phyloP scores from a whole-genome alignment of 2,329 filamentous ascomycete species.

The Fusarium pseudoanthophilum region DNA sequence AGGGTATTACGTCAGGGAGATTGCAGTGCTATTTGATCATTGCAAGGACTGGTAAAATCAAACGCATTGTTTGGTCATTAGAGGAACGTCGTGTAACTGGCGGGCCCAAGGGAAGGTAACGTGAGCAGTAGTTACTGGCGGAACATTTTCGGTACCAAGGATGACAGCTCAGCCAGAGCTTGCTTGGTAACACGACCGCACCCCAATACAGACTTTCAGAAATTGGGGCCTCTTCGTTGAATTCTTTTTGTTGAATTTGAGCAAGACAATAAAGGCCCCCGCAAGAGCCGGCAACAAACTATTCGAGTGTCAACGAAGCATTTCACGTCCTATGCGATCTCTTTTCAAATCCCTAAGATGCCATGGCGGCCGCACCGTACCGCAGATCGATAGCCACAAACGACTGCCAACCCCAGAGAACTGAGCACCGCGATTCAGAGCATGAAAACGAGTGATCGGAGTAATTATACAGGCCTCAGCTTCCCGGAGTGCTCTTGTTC shows the following conservation, averaged over 20 bases:
- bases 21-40: too few species aligned
- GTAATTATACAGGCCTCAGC: too few species aligned
- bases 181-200: background rate
- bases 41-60: background rate
- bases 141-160: background rate
- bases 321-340: background rate
- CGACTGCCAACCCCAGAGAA: background rate
- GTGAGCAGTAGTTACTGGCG: background rate
- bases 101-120: background rate
- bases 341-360: background rate
- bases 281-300: accelerated
- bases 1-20: background rate
- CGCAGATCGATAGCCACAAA: background rate
- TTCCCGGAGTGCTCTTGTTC: background rate
- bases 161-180: background rate
- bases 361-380: background rate
- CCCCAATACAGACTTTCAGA: background rate
- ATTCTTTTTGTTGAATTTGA: too few species aligned
- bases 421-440: accelerated
- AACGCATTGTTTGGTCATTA: background rate
- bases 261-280: accelerated
- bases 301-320: background rate
- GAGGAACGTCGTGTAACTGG: background rate
- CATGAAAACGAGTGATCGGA: accelerated
- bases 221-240: background rate